phyloP scores from a whole-genome alignment of 2,329 filamentous ascomycete species.

The Talaromyces sp. region DNA sequence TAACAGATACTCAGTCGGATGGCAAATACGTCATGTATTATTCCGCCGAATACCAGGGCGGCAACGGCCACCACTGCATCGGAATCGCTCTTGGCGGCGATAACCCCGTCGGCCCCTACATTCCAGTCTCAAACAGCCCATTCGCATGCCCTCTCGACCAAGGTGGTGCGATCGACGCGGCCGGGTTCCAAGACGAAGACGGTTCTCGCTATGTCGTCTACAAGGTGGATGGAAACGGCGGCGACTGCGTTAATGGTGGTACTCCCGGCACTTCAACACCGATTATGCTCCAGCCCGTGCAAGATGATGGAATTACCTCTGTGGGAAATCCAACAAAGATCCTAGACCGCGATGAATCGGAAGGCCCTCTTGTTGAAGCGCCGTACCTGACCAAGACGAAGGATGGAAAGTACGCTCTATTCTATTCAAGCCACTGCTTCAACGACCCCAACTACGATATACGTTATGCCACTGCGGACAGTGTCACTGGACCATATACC shows the following conservation, averaged over 20 bases:
- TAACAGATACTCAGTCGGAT: constrained; percentile 23
- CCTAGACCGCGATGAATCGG: constrained; percentile 58
- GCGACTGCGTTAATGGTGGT: constrained; percentile 44
- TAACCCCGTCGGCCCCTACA: constrained; percentile 48
- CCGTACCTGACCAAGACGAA: constrained; percentile 46
- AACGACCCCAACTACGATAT: constrained; percentile 52
- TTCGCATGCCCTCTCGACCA: constrained; percentile 49
- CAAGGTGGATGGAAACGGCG: constrained; percentile 62
- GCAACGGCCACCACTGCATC: constrained; percentile 50
- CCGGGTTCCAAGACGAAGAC: constrained; percentile 53
- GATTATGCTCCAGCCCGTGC: constrained; percentile 37
- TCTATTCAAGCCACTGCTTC: constrained; percentile 60
- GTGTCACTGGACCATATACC: constrained; percentile 32
- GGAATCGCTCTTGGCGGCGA: constrained; percentile 50
- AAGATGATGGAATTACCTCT: constrained; percentile 47
- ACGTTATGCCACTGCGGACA: constrained; percentile 51
- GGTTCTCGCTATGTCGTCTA: constrained; percentile 57
- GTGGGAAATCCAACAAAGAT: constrained; percentile 52
- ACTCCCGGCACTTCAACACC: constrained; percentile 31
- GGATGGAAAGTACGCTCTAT: constrained; percentile 51
- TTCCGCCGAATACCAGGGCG: constrained; percentile 42
- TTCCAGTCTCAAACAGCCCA: constrained; percentile 38
- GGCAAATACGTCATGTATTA: constrained; percentile 60
- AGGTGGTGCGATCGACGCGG: constrained; percentile 60
- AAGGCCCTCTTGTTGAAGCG: constrained; percentile 60